Base-by-base conservation (phyloP, 2,329 filamentous ascomycete species). In the Penicillium sp. region DNA sequence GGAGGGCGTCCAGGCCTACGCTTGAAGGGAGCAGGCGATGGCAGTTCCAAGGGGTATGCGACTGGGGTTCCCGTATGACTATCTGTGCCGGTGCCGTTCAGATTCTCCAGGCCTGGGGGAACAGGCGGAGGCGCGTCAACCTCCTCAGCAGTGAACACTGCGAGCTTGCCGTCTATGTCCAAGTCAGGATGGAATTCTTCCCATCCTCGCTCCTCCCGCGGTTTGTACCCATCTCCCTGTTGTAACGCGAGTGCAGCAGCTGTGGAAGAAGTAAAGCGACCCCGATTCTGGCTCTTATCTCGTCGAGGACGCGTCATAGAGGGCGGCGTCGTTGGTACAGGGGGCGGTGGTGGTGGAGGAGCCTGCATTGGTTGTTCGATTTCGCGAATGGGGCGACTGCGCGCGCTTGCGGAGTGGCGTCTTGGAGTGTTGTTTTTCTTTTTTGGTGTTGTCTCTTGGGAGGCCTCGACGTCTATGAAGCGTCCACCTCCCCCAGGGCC, bases 141-240 rank as follows among this genome's bases (percentile, higher is more conserved):
- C 57, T 95, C 88, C 55, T 93, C 85, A 1, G 90, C 84, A 42
- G 81, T 83, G 65, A 91, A 91, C 2, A 95, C 78, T 58, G 86
- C 82, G 56, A 96, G 86, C 3, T 81, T 82, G 10, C 80, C 80
- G 49, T 95, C 89, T 42, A 96, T 90, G 72, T 97, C 91, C 45
- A 98, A 81, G 62, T 96, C 89, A 0, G 89, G 90, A 70, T 98
- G 93, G 57, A 97, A 97, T 68, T 98, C 93, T 65, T 96, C 91
- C 90, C 92, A 98, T 45, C 89, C 89, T 55, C 92, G 84, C 74
- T 98, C 93, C 72, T 98, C 93, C 64, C 93, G 81, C 28, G 93
- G 93, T 69, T 98, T 98, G 73, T 97, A 97, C 44, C 92, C 91
- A 75, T 97, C 93, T 62, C 84, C 91, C 66, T 95, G 90, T 59